Conservation (phyloP, 441 rosid genomes). For the Hura crepitans region DNA sequence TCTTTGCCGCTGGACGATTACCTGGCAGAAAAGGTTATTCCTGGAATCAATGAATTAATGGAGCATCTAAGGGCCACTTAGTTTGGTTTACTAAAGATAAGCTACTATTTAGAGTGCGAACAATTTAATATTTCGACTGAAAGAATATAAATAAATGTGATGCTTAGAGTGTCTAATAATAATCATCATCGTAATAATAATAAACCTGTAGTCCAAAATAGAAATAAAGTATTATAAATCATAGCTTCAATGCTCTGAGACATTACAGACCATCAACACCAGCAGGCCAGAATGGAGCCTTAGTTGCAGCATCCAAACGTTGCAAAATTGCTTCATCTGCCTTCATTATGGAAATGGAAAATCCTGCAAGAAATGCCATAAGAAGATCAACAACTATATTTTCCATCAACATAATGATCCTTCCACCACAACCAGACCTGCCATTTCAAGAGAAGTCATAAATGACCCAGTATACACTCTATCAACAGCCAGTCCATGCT, state of each 20-base stretch:
- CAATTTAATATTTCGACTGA: conserved; percentile 9
- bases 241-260: conserved; percentile 19
- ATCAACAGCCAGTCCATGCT: conserved; percentile 93
- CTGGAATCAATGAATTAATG: conserved; percentile 11
- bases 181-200: neutral
- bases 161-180: conserved; percentile 1
- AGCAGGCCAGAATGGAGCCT: conserved; percentile 94
- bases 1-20: conserved; percentile 80
- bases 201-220: conserved; percentile 2
- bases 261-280: conserved; percentile 74
- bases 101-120: conserved; percentile 2
- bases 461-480: conserved; percentile 96
- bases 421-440: conserved; percentile 52
- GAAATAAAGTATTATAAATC: conserved; percentile 13
- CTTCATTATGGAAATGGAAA: conserved; percentile 91
- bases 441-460: conserved; percentile 98
- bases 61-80: neutral
- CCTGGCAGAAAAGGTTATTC: conserved; percentile 43
- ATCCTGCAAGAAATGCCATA: conserved; percentile 47
- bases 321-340: conserved; percentile 66
- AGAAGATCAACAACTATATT: conserved; percentile 19
- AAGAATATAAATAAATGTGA: conserved; percentile 14
- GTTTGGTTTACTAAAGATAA: neutral
- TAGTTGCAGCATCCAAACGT: conserved; percentile 86
- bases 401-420: conserved; percentile 12